Conservation (phyloP, 139 green algal genomes). For the Picochlorum sp. region DNA sequence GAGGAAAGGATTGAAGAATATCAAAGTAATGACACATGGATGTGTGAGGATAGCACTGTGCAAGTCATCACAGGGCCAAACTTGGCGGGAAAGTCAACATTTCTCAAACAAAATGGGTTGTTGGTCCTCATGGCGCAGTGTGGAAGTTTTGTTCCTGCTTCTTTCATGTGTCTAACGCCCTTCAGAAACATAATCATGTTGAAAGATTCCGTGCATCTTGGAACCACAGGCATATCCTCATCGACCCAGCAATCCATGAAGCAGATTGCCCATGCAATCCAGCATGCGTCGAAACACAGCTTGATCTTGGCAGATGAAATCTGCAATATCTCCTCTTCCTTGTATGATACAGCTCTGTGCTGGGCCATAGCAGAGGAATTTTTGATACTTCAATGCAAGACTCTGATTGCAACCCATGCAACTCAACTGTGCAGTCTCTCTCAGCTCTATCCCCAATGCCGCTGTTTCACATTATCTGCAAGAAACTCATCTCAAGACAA, state of each 20-base stretch:
- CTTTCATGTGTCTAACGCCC: slow-evolving; percentile 35
- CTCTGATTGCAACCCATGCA: slow-evolving; percentile 73
- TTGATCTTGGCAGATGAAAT: slow-evolving; percentile 84
- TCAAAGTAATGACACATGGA: slow-evolving; percentile 61
- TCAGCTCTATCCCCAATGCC: slow-evolving; percentile 46
- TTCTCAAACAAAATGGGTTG: slow-evolving; percentile 63
- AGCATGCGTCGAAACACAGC: slow-evolving; percentile 19
- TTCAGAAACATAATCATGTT: slow-evolving; percentile 56
- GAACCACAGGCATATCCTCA: background rate
- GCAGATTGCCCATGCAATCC: slow-evolving; percentile 53
- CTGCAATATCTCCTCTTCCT: slow-evolving; percentile 59
- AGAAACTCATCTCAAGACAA: background rate
- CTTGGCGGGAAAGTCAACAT: slow-evolving; percentile 75
- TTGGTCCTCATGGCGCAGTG: slow-evolving; percentile 66
- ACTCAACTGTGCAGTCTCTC: slow-evolving; percentile 45
- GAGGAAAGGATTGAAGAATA: slow-evolving; percentile 9
- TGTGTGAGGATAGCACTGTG: slow-evolving; percentile 44
- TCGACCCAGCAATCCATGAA: slow-evolving; percentile 10
- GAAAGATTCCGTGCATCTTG: slow-evolving; percentile 1
- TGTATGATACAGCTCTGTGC: slow-evolving; percentile 61
- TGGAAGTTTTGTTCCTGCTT: slow-evolving; percentile 65
- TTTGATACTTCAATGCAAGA: slow-evolving; percentile 19
- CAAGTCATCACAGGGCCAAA: slow-evolving; percentile 73
- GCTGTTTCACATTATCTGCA: slow-evolving; percentile 43
- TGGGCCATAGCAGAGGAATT: slow-evolving; percentile 59